A percentile compares a stretch with the other conserved stretches of the same genome.
Evolutionary conservation across 768 basidiomycete species (phyloP).

Genomic region (Panellus pusillus): DNA sequence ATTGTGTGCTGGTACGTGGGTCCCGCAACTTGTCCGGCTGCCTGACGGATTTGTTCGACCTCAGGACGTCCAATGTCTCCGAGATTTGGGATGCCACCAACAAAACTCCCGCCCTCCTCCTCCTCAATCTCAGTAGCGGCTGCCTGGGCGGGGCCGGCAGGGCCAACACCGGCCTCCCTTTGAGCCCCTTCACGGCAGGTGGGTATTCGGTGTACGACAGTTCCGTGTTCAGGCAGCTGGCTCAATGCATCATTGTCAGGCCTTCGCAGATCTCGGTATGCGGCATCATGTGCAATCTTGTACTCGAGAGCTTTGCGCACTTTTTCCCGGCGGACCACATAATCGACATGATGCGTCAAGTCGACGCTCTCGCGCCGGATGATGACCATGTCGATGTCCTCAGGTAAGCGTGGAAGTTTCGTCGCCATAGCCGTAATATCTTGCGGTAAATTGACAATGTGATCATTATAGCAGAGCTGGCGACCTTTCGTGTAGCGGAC

Average conservation of each 20-base stretch:
- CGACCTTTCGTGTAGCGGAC: constrained; percentile 15
- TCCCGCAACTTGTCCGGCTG: neutral
- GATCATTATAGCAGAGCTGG: constrained; percentile 17
- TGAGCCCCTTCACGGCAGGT: constrained; percentile 2
- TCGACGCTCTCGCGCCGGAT: constrained; percentile 7
- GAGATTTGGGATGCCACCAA: constrained; percentile 8
- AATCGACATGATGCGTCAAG: neutral
- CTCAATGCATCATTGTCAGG: neutral
- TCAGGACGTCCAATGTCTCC: neutral
- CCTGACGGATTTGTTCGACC: neutral
- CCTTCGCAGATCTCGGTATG: neutral
- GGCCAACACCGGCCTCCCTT: neutral
- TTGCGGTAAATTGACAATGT: constrained; percentile 14
- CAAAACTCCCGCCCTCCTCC: neutral
- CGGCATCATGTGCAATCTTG: constrained; percentile 2
- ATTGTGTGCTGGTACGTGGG: constrained; percentile 6
- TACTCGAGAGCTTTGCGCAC: constrained; percentile 1
- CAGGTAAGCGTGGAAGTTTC: constrained; percentile 9
- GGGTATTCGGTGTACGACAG: constrained; percentile 10
- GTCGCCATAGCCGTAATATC: constrained; percentile 6
- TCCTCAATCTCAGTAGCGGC: neutral
- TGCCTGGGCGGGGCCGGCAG: constrained; percentile 6
- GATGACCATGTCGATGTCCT: constrained; percentile 14
- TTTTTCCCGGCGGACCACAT: neutral
- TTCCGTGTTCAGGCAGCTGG: constrained; percentile 12